Percentiles rank a stretch among this genome's conserved stretches.
These are phyloP conservation scores for Xylaria scruposa DNA, from an alignment of 495 filamentous ascomycete genomes.

Conservation along the genomic window DNA sequence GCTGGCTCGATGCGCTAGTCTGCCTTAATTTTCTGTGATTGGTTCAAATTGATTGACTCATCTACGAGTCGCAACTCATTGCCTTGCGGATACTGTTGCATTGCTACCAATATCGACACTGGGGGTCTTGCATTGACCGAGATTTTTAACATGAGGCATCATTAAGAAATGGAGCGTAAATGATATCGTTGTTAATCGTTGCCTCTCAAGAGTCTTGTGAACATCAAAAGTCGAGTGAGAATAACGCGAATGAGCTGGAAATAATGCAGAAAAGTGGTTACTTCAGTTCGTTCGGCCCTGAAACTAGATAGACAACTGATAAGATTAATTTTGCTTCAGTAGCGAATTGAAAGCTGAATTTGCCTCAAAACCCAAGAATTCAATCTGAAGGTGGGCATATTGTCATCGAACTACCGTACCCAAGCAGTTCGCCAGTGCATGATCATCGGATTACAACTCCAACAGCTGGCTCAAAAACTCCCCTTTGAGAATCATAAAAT, in stretches of 20 bases:
- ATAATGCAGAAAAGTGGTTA: not conserved
- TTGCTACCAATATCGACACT: not conserved
- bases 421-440: not conserved
- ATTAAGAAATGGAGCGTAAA: not conserved
- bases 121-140: not conserved
- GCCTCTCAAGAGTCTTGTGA: not conserved
- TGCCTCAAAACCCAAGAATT: not conserved
- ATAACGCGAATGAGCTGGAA: not conserved
- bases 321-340: not conserved
- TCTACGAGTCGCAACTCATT: not conserved
- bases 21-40: constrained; percentile 3
- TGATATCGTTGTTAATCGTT: not conserved
- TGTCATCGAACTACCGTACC: not conserved
- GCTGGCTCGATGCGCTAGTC: not conserved
- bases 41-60: not conserved
- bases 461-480: not conserved
- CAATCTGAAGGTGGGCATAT: not conserved
- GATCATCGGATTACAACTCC: not conserved
- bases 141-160: not conserved
- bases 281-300: not conserved
- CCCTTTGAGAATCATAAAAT: not conserved
- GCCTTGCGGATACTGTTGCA: not conserved
- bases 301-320: not conserved
- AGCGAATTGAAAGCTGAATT: not conserved
- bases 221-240: not conserved